A percentile compares a stretch with the other conserved stretches of the same genome.
These are phyloP conservation scores for Allium cepa DNA, from an alignment of 106 monocot genomes.

Conservation along the genomic window DNA sequence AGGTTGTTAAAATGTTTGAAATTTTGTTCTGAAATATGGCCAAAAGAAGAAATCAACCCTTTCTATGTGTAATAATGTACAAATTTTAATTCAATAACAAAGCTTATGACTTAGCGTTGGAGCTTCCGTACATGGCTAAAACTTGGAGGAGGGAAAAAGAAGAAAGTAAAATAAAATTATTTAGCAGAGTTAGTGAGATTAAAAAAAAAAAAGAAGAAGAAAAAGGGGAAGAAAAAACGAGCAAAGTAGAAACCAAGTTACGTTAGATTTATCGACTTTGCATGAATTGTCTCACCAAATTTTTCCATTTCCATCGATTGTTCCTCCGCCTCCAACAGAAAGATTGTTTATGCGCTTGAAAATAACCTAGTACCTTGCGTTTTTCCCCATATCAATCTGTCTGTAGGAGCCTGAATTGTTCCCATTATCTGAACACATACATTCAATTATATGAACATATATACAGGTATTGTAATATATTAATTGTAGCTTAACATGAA, in stretches of 20 bases:
- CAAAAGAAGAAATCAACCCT: neutral
- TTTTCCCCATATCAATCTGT: conserved; percentile 4
- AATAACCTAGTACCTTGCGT: conserved; percentile 8
- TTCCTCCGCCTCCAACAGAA: conserved; percentile 13
- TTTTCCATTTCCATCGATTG: conserved; percentile 14
- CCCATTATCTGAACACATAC: conserved; percentile 11
- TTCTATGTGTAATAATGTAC: neutral
- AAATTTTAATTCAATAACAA: neutral
- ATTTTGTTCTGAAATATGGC: conserved; percentile 31
- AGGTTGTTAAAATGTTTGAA: conserved; percentile 30
- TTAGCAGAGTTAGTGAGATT: neutral
- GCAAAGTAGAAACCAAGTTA: neutral
- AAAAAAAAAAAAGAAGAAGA: neutral
- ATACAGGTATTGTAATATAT: too few relatives aligned
- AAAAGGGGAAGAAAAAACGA: neutral
- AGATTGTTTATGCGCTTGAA: conserved; percentile 12
- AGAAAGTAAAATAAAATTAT: conserved; percentile 1
- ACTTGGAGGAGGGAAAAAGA: neutral
- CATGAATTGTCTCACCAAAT: conserved; percentile 21
- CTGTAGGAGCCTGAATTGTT: conserved; percentile 14
- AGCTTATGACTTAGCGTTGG: conserved; percentile 42
- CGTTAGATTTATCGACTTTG: conserved; percentile 13
- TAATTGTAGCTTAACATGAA: neutral
- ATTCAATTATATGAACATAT: neutral
- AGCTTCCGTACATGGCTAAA: conserved; percentile 68